Percentiles rank a stretch among this genome's conserved stretches.
phyloP scores from a whole-genome alignment of 352 stramenopile genomes.

The Phytophthora litchii region DNA sequence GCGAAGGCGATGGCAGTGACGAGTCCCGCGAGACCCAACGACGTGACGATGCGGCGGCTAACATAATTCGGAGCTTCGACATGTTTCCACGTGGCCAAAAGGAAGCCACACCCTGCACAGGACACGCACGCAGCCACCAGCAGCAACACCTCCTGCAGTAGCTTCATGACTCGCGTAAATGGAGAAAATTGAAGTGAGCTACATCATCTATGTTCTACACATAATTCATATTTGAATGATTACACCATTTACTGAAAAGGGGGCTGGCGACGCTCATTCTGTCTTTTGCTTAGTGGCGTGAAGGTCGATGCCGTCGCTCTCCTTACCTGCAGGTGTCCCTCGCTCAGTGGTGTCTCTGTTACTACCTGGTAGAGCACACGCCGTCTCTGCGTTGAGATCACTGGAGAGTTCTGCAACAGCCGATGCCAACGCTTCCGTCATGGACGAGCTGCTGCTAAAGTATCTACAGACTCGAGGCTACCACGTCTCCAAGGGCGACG shows the following conservation, averaged over 20 bases:
- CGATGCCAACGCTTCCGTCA: slow-evolving; percentile 36
- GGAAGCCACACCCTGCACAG: slow-evolving; percentile 69
- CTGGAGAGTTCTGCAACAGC: slow-evolving; percentile 9
- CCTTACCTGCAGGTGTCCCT: slow-evolving; percentile 18
- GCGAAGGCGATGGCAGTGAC: slow-evolving; percentile 66
- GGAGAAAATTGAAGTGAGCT: not conserved
- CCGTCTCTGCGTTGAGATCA: slow-evolving; percentile 10
- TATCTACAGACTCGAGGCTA: slow-evolving; percentile 69
- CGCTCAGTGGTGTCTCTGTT: slow-evolving; percentile 9
- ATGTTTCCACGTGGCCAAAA: slow-evolving; percentile 74
- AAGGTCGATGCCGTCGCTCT: slow-evolving; percentile 32
- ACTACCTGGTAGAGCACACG: slow-evolving; percentile 8
- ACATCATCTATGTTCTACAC: slow-evolving; percentile 4
- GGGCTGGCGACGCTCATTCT: slow-evolving; percentile 13
- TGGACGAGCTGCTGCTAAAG: slow-evolving; percentile 76
- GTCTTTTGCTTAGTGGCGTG: slow-evolving; percentile 29
- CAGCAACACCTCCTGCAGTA: slow-evolving; percentile 56
- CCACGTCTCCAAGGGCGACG: slow-evolving; percentile 38
- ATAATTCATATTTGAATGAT: slow-evolving; percentile 5
- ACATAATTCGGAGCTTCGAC: slow-evolving; percentile 72
- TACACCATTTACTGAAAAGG: slow-evolving; percentile 6
- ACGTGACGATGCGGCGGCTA: slow-evolving; percentile 71
- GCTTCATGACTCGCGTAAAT: slow-evolving; percentile 2
- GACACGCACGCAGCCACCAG: slow-evolving; percentile 61
- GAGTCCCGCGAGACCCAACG: slow-evolving; percentile 65